Evolutionary conservation across 371 early-diverging fungal species (phyloP).

Genomic region (Syncephalastrum monosporum): DNA sequence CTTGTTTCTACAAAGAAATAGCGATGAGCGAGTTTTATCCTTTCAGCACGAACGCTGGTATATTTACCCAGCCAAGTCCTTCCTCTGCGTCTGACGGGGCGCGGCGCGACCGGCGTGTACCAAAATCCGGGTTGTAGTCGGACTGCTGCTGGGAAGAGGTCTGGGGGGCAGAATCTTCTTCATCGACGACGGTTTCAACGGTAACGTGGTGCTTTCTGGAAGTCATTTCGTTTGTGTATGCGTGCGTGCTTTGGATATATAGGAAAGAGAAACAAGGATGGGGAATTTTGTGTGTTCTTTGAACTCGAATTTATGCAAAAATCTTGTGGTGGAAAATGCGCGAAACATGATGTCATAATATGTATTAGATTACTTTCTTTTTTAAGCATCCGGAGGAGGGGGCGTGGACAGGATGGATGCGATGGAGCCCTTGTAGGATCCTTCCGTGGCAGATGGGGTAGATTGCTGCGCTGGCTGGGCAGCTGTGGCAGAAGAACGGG

Average conservation of each 20-base stretch:
- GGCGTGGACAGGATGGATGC: too few species aligned
- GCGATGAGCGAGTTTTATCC: too few species aligned
- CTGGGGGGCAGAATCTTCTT: constrained; percentile 1
- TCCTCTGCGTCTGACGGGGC: constrained; percentile 4
- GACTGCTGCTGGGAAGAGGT: too few species aligned
- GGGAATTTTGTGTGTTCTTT: constrained; percentile 1
- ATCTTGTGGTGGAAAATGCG: too few species aligned
- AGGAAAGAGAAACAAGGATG: neutral
- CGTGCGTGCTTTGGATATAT: neutral
- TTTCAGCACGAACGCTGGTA: neutral
- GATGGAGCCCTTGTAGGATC: too few species aligned
- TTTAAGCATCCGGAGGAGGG: too few species aligned
- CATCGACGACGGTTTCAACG: constrained; percentile 7
- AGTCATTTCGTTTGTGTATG: neutral
- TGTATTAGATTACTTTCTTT: too few species aligned
- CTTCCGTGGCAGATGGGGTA: too few species aligned
- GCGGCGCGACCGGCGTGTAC: neutral
- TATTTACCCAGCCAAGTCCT: constrained; percentile 7
- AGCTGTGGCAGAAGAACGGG: too few species aligned
- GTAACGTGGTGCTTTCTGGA: constrained; percentile 6
- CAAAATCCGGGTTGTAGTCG: neutral
- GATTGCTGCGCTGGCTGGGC: too few species aligned
- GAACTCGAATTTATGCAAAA: constrained; percentile 1
- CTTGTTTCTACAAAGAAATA: neutral
- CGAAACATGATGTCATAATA: too few species aligned